Conservation (phyloP, 305 asterid genomes). For the Andrographis paniculata region DNA sequence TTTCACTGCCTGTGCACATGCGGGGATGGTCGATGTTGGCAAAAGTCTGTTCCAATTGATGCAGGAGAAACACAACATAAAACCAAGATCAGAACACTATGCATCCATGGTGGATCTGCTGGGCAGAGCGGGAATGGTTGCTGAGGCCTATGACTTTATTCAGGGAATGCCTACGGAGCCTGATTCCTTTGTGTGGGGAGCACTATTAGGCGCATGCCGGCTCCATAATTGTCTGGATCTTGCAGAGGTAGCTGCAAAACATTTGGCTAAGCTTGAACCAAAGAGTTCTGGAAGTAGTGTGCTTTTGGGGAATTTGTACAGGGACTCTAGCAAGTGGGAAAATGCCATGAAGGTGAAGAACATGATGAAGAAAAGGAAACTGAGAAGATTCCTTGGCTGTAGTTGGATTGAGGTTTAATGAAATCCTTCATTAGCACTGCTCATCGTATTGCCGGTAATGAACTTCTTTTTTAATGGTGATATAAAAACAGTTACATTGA, state of each 20-base stretch:
- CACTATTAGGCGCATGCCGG: constrained; percentile 65
- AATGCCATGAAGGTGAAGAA: constrained; percentile 38
- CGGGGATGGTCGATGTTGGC: constrained; percentile 51
- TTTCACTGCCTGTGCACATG: constrained; percentile 59
- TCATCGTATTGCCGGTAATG: background rate
- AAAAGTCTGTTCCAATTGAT: constrained; percentile 41
- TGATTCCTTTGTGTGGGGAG: constrained; percentile 69
- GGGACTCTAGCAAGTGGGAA: constrained; percentile 43
- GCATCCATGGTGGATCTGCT: constrained; percentile 69
- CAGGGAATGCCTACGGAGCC: constrained; percentile 45
- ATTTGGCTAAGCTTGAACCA: constrained; percentile 52
- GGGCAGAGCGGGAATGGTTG: constrained; percentile 59
- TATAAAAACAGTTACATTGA: background rate
- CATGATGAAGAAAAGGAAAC: constrained; percentile 45
- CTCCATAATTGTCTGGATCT: constrained; percentile 39
- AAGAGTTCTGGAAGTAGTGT: constrained; percentile 48
- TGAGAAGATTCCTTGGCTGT: constrained; percentile 33
- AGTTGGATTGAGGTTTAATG: constrained; percentile 50
- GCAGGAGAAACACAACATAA: constrained; percentile 41
- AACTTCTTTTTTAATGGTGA: background rate
- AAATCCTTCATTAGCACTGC: constrained; percentile 1
- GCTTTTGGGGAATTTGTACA: constrained; percentile 40
- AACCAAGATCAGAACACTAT: constrained; percentile 67
- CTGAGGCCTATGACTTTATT: constrained; percentile 44
- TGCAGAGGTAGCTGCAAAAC: constrained; percentile 53